Base-by-base conservation (phyloP, 2,329 filamentous ascomycete genomes). In the Paracorniculantispora psalliotae region DNA sequence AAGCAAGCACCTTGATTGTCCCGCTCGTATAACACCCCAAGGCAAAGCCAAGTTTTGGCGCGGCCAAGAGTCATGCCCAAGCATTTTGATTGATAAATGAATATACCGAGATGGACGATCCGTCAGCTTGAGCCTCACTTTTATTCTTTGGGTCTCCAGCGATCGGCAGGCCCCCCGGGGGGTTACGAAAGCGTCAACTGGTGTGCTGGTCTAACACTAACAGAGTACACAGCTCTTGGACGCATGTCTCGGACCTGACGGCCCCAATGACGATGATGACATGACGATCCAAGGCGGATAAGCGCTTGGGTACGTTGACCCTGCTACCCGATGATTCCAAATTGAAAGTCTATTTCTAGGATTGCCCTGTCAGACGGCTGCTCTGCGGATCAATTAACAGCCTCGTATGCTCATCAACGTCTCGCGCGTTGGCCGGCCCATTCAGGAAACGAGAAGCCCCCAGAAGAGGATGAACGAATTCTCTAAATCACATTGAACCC, bases 81-180 rank as follows among this genome's bases (percentile, higher is more conserved):
- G n/a, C 33, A 8, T 37, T 3, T 37, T 37, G 30, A 7, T 33
- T 6, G 17, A 3, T 37, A 9, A 9, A 37, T 37, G 33, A 15
- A 15, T 13, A 37, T 37, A 15, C 7, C 12, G 33, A 37, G 41
- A 35, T 21, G 9, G 47, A 13, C 8, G 23, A 26, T 47, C 46
- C 9, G 12, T 49, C 47, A 49, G 47, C 47, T 49, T 49, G 19
- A 33, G 47, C 47, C 47, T 49, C 47, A 49, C 47, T 49, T 49
- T 33, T 30, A 5, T 30, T 6, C 7, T 33, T 6, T 33, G 10
- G 4, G 33, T 6, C 28, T 21, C 47, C 47, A 49, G n/a, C 9
- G 47, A 49, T 49, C 47, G 41, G 25, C 41, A n/a, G 15, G 37
- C 37, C 37, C 19, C n/a, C n/a, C n/a, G n/a, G n/a, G n/a, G n/a